Evolutionary conservation across 2,329 filamentous ascomycete genomes (phyloP).

Genomic region (Xylogone sp.): DNA sequence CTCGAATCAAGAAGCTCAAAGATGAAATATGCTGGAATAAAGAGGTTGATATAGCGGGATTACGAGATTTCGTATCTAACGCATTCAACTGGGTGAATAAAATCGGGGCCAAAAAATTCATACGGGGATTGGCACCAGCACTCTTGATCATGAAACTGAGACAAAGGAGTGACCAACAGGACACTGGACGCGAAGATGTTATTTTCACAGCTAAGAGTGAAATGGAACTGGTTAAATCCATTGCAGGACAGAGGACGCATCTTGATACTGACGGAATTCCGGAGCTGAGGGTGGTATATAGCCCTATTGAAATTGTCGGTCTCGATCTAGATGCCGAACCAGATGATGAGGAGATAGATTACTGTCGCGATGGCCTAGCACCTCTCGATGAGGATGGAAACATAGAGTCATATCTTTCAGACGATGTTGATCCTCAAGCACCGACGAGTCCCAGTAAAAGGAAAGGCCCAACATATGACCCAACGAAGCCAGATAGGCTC

Average conservation of each 20-base stretch:
- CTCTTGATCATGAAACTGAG: conserved; percentile 62
- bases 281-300: conserved; percentile 76
- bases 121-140: conserved; percentile 73
- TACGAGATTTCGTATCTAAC: conserved; percentile 73
- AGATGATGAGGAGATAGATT: conserved; percentile 43
- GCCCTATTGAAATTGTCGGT: conserved; percentile 72
- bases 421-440: conserved; percentile 11
- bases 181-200: conserved; percentile 28
- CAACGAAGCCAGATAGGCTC: conserved; percentile 57
- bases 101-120: conserved; percentile 78
- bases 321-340: conserved; percentile 69
- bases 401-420: conserved; percentile 32
- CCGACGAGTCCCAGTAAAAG: conserved; percentile 28
- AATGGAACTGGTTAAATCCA: conserved; percentile 54
- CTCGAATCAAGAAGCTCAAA: conserved; percentile 52
- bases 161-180: conserved; percentile 34
- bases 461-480: conserved; percentile 53
- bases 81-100: conserved; percentile 84
- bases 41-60: conserved; percentile 58
- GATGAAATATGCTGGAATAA: conserved; percentile 56
- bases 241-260: conserved; percentile 67
- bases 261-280: conserved; percentile 69
- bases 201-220: conserved; percentile 41
- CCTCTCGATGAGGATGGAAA: conserved; percentile 64
- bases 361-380: conserved; percentile 50